Evolutionary conservation across 2,329 filamentous ascomycete genomes (phyloP).

Genomic region (Pseudocercospora cruenta): DNA sequence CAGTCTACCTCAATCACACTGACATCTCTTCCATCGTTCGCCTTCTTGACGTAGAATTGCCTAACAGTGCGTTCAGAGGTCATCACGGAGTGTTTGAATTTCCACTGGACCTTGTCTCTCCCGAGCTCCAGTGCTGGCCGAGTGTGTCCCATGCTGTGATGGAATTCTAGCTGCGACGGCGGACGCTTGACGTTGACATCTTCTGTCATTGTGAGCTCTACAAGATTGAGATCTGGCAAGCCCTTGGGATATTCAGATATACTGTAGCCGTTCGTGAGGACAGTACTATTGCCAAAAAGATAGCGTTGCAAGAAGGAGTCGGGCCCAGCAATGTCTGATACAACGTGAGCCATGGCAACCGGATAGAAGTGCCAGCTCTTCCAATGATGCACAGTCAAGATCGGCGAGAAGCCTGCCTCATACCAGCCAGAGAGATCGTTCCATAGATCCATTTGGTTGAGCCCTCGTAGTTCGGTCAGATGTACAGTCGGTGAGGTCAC

Average conservation of each 20-base stretch:
- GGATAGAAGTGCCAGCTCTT: constrained; percentile 35
- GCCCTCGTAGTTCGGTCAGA: constrained; percentile 32
- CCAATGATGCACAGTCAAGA: constrained; percentile 37
- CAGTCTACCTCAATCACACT: constrained; percentile 37
- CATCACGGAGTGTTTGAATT: constrained; percentile 30
- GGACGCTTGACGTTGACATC: constrained; percentile 25
- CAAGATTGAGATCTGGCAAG: constrained; percentile 33
- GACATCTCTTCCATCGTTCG: constrained; percentile 11
- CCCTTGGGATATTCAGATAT: constrained; percentile 33
- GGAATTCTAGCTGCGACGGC: constrained; percentile 28
- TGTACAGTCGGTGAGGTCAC: constrained; percentile 33
- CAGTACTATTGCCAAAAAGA: constrained; percentile 28
- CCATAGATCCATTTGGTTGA: constrained; percentile 37
- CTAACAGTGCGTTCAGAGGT: constrained; percentile 28
- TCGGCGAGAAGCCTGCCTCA: constrained; percentile 30
- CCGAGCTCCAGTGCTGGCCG: constrained; percentile 30
- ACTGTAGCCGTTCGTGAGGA: constrained; percentile 35
- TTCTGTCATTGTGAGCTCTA: constrained; percentile 34
- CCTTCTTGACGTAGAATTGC: constrained; percentile 34
- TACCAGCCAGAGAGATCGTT: constrained; percentile 35
- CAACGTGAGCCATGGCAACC: constrained; percentile 28
- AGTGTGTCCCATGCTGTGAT: constrained; percentile 32
- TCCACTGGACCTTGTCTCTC: constrained; percentile 34
- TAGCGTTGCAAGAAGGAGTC: constrained; percentile 35
- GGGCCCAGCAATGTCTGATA: constrained; percentile 32